Conservation (phyloP, 1,284 basidiomycete species). For the Leccinum solheimii region DNA sequence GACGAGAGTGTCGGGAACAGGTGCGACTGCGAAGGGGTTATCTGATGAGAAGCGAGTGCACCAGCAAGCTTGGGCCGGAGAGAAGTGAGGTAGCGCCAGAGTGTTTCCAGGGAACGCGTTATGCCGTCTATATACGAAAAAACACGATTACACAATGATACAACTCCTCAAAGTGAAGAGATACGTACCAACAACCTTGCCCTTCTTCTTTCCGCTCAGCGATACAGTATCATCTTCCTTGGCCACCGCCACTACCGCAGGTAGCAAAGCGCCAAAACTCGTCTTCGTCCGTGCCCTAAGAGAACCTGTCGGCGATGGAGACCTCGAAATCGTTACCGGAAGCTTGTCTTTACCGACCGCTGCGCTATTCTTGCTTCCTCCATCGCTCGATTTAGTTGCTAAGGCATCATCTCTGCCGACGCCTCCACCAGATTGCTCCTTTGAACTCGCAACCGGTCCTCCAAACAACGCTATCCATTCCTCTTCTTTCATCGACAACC, state of each 20-base stretch:
- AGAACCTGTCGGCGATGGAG: slow-evolving; percentile 46
- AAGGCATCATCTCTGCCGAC: slow-evolving; percentile 30
- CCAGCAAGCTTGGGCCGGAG: slow-evolving; percentile 81
- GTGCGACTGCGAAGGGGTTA: slow-evolving; percentile 69
- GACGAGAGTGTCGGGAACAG: slow-evolving; percentile 64
- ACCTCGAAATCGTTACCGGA: slow-evolving; percentile 32
- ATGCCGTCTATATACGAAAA: slow-evolving; percentile 48
- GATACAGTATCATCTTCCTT: slow-evolving; percentile 67
- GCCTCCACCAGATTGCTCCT: slow-evolving; percentile 13
- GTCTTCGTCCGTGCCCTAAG: slow-evolving; percentile 53
- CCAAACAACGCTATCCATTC: slow-evolving; percentile 90
- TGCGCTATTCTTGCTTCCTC: slow-evolving; percentile 9
- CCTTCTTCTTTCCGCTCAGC: slow-evolving; percentile 43
- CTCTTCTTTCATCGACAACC: slow-evolving; percentile 66
- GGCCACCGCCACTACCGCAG: slow-evolving; percentile 28
- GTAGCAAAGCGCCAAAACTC: slow-evolving; percentile 53
- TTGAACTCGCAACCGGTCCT: slow-evolving; percentile 49
- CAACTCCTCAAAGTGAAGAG: not conserved
- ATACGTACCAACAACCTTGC: slow-evolving; percentile 35
- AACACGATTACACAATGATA: slow-evolving; percentile 2
- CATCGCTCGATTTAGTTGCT: slow-evolving; percentile 31
- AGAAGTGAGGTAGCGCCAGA: slow-evolving; percentile 78
- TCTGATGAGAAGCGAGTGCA: slow-evolving; percentile 69
- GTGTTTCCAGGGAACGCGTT: slow-evolving; percentile 65
- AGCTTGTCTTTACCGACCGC: slow-evolving; percentile 27